Evolutionary conservation across 2,329 filamentous ascomycete genomes (phyloP).

Genomic region (Claviceps pazoutovae): DNA sequence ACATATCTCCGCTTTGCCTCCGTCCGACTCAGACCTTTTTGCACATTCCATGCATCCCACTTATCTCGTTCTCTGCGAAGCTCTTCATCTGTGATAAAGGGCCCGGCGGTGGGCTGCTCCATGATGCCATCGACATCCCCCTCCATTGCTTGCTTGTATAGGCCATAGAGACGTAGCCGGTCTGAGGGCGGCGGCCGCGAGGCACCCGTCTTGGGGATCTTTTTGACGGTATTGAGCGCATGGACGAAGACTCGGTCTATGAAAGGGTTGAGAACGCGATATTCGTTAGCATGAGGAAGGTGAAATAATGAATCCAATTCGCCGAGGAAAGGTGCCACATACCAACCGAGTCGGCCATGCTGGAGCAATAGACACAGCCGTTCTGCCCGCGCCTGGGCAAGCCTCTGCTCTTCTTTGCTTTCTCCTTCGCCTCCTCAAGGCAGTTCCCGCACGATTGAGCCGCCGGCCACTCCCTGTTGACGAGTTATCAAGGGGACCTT

Average conservation of each 20-base stretch:
- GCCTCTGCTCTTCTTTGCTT: not conserved
- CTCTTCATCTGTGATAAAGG: constrained; percentile 36
- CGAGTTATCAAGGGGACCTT: not conserved
- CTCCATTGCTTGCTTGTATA: constrained; percentile 99
- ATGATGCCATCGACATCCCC: constrained; percentile 91
- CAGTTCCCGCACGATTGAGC: not conserved
- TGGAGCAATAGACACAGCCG: not conserved
- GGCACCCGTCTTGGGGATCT: constrained; percentile 86
- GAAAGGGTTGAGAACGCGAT: not conserved
- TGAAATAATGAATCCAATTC: too few species aligned
- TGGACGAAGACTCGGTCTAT: constrained; percentile 96
- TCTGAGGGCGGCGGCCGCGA: constrained; percentile 75
- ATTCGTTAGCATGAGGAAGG: constrained; percentile 2
- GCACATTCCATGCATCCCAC: constrained; percentile 92
- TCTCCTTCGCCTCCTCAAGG: not conserved
- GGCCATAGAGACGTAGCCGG: constrained; percentile 83
- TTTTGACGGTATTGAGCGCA: constrained; percentile 96
- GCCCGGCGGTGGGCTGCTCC: constrained; percentile 53
- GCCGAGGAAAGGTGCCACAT: constrained; percentile 7
- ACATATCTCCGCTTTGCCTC: constrained; percentile 93
- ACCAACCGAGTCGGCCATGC: constrained; percentile 27
- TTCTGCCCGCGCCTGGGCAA: not conserved
- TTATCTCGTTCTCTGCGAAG: constrained; percentile 49
- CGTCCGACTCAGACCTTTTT: constrained; percentile 69
- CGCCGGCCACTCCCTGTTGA: not conserved